A percentile compares a stretch with the other conserved stretches of the same genome.
Conservation (phyloP, 306 rosid genomes). For the Pterocarpus macrocarpus region DNA sequence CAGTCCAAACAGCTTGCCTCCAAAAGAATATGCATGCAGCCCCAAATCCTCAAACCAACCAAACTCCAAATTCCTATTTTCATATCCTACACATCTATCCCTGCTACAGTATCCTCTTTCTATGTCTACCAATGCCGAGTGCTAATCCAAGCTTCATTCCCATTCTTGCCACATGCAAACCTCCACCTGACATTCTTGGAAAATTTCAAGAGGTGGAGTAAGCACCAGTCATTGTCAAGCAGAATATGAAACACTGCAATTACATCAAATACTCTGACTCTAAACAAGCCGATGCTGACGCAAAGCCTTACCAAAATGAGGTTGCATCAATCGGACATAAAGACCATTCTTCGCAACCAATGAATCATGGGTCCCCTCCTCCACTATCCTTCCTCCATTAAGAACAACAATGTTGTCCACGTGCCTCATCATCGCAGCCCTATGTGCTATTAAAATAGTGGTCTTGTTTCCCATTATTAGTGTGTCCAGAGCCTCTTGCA, state of each 20-base stretch:
- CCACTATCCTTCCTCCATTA: conserved; percentile 97
- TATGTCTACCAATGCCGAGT: conserved; percentile 52
- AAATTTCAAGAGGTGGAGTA: conserved; percentile 47
- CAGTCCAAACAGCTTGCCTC: conserved; percentile 68
- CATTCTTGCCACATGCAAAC: conserved; percentile 47
- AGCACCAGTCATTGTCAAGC: conserved; percentile 51
- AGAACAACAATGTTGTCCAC: conserved; percentile 99
- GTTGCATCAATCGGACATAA: conserved; percentile 96
- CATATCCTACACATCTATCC: conserved; percentile 62
- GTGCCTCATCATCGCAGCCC: conserved; percentile 99
- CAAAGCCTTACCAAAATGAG: conserved; percentile 94
- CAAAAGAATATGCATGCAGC: conserved; percentile 78
- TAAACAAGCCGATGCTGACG: conserved; percentile 92
- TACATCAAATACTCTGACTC: conserved; percentile 44
- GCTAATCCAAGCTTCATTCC: conserved; percentile 49
- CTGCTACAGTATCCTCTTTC: conserved; percentile 59
- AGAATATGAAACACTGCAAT: conserved; percentile 54
- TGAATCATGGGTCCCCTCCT: conserved; percentile 87
- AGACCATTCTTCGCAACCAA: conserved; percentile 89
- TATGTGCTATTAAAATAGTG: conserved; percentile 96
- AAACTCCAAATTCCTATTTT: conserved; percentile 64
- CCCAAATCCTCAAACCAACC: conserved; percentile 64
- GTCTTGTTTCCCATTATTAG: conserved; percentile 99
- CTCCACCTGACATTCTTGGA: conserved; percentile 49
- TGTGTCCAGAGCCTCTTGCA: conserved; percentile 99